phyloP scores from a whole-genome alignment of 768 basidiomycete species.

The Trametes punicea region DNA sequence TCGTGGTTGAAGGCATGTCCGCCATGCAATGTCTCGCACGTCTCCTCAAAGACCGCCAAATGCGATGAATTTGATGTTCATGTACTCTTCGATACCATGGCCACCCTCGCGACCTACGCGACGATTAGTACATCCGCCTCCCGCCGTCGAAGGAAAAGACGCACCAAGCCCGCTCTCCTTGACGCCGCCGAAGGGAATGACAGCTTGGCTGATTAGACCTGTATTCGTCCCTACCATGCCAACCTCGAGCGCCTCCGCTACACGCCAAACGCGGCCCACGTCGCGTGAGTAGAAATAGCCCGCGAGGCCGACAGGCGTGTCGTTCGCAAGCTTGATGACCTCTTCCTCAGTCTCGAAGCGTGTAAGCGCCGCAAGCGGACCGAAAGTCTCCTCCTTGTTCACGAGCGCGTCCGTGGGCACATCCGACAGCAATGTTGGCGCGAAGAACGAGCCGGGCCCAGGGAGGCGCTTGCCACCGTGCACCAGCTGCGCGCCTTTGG shows the following conservation, averaged over 20 bases:
- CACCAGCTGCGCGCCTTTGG: constrained; percentile 82
- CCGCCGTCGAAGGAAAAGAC: constrained; percentile 17
- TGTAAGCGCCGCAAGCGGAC: constrained; percentile 82
- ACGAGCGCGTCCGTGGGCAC: constrained; percentile 67
- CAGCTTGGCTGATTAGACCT: constrained; percentile 71
- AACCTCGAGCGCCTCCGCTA: constrained; percentile 91
- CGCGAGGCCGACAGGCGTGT: constrained; percentile 79
- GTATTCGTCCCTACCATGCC: constrained; percentile 91
- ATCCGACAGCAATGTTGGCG: constrained; percentile 86
- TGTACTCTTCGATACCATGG: constrained; percentile 87
- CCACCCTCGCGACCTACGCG: constrained; percentile 75
- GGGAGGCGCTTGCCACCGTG: constrained; percentile 78
- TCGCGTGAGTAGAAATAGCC: constrained; percentile 93
- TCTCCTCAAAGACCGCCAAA: constrained; percentile 46
- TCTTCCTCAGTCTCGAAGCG: constrained; percentile 95
- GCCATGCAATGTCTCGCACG: neutral
- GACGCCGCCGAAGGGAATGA: constrained; percentile 86
- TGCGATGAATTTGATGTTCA: constrained; percentile 77
- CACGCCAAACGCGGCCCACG: constrained; percentile 87
- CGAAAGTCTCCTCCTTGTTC: constrained; percentile 90
- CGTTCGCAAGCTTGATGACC: constrained; percentile 82
- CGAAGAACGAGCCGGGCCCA: constrained; percentile 64
- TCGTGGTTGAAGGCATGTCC: neutral
- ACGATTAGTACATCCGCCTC: constrained; percentile 34
- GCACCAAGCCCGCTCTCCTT: constrained; percentile 80